phyloP scores from a whole-genome alignment of 129 eudicot species.

The Smallanthus sonchifolius region DNA sequence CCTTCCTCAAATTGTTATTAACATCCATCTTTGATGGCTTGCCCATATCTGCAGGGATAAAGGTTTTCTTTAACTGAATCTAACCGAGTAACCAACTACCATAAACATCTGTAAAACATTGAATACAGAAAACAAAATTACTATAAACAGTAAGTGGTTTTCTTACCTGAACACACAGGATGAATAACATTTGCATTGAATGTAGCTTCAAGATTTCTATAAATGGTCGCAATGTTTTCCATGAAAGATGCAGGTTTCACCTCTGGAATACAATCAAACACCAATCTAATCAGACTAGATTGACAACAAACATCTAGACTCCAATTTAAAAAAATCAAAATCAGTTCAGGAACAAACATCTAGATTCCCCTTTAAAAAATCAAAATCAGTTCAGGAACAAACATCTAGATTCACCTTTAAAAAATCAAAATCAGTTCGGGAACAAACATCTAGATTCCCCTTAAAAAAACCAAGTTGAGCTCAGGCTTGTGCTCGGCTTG shows the following conservation, averaged over 20 bases:
- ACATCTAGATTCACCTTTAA: too few species aligned
- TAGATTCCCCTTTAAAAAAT: too few species aligned
- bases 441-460: too few species aligned
- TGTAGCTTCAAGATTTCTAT: constrained; percentile 54
- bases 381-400: too few species aligned
- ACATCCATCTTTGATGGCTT: constrained; percentile 12
- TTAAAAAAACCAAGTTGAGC: too few species aligned
- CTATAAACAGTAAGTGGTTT: background rate
- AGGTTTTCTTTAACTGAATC: background rate
- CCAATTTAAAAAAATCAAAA: too few species aligned
- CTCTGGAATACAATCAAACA: constrained; percentile 34
- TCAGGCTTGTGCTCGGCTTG: too few species aligned
- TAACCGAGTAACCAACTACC: background rate
- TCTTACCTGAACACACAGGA: constrained; percentile 44
- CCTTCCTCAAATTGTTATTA: constrained; percentile 11
- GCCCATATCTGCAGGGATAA: constrained; percentile 22
- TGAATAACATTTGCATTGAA: constrained; percentile 41
- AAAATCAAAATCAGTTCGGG: too few species aligned
- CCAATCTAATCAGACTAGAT: background rate
- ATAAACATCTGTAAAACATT: background rate
- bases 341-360: too few species aligned
- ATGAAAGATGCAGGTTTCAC: constrained; percentile 57
- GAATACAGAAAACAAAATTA: background rate
- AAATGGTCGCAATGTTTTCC: constrained; percentile 63
- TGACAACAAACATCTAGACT: background rate